Evolutionary conservation across 2,329 filamentous ascomycete genomes (phyloP), one percentile per base, ranked within the genome.

Genomic region (Diplodia intermedia): DNA sequence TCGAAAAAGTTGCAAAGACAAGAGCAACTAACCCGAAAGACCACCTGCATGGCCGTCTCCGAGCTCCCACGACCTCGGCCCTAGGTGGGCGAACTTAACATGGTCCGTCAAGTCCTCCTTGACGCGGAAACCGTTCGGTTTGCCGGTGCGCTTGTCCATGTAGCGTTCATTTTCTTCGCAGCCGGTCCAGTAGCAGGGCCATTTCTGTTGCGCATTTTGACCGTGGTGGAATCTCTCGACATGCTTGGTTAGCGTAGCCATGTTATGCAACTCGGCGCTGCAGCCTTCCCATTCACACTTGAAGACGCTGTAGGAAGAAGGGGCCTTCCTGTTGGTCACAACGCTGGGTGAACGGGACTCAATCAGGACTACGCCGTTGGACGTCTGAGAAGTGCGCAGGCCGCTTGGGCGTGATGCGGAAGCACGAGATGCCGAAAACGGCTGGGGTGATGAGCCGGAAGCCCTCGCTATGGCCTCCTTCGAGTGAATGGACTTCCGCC

Each of bases 221-320:
- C 23, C 7, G 18, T 52, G 33, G 71, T 90, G 88, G 4, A 85
- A 75, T 71, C 87, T 89, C 63, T 81, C 74, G 6, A 89, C 76
- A 74, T 91, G 89, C 68, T 85, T 86, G 69, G 84, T 83, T 6
- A 90, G 77, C 0, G 85, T 86, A 9, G 85, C 83, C 15, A 90
- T 75, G 71, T 89, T 90, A 75, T 90, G 88, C 5, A 90, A 78
- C 70, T 88, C 82, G 0, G 85, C 83, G 3, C 77, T 75, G 73
- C 89, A 91, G 1, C 78, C 76, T 63, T 82, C 76, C 88, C 88
- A 90, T 52, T 79, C 75, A 75, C 89, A 91, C 66, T 81, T 80
- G 73, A 83, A 90, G 6, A 86, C 81, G 61, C 80, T 78, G 68
- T 80, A 82, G 36, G 38, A 55, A 3, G 40, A 49, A 18, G 38